Percentiles rank a stretch among this genome's conserved stretches.
These are phyloP conservation scores for Elaphomyces granulatus DNA, from an alignment of 495 filamentous ascomycete genomes.

Conservation along the genomic window DNA sequence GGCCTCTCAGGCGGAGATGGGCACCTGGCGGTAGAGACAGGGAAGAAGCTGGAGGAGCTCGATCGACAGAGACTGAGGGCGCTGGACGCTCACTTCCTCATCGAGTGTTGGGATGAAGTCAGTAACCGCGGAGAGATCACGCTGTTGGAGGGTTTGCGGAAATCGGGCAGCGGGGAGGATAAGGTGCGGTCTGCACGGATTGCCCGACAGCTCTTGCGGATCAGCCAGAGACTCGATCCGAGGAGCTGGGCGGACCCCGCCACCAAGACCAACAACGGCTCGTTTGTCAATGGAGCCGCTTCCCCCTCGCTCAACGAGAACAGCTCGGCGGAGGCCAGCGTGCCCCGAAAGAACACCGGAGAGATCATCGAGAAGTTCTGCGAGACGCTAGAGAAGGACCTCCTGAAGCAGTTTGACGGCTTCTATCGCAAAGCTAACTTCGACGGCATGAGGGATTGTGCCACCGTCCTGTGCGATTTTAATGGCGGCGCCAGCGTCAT, in stretches of 20 bases:
- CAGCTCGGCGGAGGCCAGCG: conserved; percentile 23
- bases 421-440: conserved; percentile 89
- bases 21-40: conserved; percentile 85
- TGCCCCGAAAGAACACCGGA: conserved; percentile 48
- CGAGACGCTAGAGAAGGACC: conserved; percentile 87
- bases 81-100: conserved; percentile 83
- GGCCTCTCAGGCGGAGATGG: conserved; percentile 42
- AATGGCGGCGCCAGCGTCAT: conserved; percentile 90
- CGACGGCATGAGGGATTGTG: conserved; percentile 91
- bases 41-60: conserved; percentile 81
- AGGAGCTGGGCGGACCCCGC: conserved; percentile 49
- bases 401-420: conserved; percentile 91
- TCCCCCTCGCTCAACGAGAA: conserved; percentile 28
- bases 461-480: conserved; percentile 88
- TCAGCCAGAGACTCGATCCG: conserved; percentile 71
- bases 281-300: conserved; percentile 23
- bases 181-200: conserved; percentile 84
- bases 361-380: conserved; percentile 95
- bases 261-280: conserved; percentile 44
- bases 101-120: conserved; percentile 92
- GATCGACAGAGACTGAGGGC: conserved; percentile 83
- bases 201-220: conserved; percentile 72
- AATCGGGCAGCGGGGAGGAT: conserved; percentile 65
- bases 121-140: conserved; percentile 70
- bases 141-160: conserved; percentile 63